Evolutionary conservation across 345 rosid species (phyloP).

Genomic region (Salix arbutifolia): DNA sequence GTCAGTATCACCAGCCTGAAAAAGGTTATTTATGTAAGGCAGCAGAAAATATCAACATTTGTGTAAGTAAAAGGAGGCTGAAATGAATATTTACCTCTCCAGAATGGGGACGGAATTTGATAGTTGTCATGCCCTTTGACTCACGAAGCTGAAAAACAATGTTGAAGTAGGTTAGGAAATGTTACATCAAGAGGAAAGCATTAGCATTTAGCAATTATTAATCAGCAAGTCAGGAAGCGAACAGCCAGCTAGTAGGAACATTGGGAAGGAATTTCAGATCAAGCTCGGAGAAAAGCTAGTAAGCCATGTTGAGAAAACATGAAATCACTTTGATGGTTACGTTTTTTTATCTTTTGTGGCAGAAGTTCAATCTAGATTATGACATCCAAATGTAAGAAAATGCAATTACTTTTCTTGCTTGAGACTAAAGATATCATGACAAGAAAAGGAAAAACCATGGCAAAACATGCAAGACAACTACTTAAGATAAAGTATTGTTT

Average conservation of each 20-base stretch:
- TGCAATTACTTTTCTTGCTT: background rate
- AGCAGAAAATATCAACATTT: background rate
- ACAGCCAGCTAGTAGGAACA: background rate
- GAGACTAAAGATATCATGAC: background rate
- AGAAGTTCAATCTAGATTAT: background rate
- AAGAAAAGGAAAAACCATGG: background rate
- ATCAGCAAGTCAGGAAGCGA: background rate
- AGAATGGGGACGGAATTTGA: slow-evolving; percentile 90
- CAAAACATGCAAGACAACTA: background rate
- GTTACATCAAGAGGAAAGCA: background rate
- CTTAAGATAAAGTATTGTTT: background rate
- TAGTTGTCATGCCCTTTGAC: slow-evolving; percentile 96
- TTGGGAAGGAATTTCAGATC: background rate
- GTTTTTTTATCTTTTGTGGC: background rate
- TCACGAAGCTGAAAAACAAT: slow-evolving; percentile 78
- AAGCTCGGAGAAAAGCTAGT: background rate
- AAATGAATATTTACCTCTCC: slow-evolving; percentile 63
- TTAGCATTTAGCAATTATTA: background rate
- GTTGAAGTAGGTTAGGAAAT: slow-evolving; percentile 14
- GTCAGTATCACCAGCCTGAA: slow-evolving; percentile 98
- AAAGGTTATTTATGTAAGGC: slow-evolving; percentile 11
- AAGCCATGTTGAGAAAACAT: background rate
- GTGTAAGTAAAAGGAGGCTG: background rate
- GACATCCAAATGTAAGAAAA: background rate
- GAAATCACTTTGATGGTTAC: background rate